phyloP scores from a whole-genome alignment of 129 eudicot species.

The Centrapalus pauciflorus region DNA sequence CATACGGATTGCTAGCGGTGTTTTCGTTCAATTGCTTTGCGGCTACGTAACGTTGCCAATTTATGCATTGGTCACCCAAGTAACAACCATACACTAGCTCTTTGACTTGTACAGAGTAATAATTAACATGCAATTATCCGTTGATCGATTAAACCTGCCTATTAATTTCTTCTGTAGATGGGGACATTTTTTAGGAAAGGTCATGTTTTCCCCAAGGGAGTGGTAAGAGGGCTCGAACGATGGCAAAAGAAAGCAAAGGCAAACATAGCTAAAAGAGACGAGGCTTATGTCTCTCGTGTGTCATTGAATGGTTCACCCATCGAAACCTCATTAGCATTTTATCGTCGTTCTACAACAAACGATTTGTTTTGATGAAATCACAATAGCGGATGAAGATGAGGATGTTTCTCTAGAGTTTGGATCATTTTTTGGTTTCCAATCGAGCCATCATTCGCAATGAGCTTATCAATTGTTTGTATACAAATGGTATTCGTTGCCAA shows the following conservation, averaged over 20 bases:
- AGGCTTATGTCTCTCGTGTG: background rate
- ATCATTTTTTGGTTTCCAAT: background rate
- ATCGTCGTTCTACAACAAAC: no score
- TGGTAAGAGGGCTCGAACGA: slow-evolving; percentile 36
- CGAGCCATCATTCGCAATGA: background rate
- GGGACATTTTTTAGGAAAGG: slow-evolving; percentile 45
- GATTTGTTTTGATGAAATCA: slow-evolving; percentile 17
- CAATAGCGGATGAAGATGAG: slow-evolving; percentile 7
- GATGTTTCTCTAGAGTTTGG: background rate
- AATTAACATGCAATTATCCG: no score
- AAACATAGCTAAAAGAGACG: slow-evolving; percentile 30
- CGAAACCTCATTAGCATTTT: slow-evolving; percentile 18
- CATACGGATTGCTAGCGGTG: slow-evolving; percentile 35
- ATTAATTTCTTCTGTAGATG: slow-evolving; percentile 29
- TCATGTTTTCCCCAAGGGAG: slow-evolving; percentile 39
- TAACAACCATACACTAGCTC: no score
- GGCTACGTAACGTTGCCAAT: slow-evolving; percentile 64
- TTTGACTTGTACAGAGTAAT: no score
- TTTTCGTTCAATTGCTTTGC: slow-evolving; percentile 47
- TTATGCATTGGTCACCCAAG: slow-evolving; percentile 62
- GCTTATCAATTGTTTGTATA: background rate
- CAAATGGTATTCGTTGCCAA: no score
- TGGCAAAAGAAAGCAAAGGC: slow-evolving; percentile 49
- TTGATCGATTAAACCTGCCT: no score
- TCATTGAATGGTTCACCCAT: slow-evolving; percentile 27